Evolutionary conservation across 768 basidiomycete genomes (phyloP).

Genomic region (Suillus subluteus): DNA sequence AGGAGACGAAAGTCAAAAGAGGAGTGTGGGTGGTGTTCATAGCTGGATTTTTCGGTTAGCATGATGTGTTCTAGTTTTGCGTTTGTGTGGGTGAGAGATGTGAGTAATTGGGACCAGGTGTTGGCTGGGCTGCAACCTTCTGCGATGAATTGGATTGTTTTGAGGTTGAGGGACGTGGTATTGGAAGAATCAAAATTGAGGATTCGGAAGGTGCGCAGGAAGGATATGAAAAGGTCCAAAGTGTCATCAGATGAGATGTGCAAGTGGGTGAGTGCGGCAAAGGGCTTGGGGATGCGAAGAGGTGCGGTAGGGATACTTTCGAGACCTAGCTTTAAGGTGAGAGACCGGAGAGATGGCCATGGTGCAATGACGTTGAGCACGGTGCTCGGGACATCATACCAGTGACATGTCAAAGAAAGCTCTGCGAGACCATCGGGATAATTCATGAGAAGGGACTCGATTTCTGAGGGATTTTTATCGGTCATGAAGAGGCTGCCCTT

Average conservation of each 20-base stretch:
- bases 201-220: not conserved
- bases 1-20: too few relatives aligned
- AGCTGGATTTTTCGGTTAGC: too few relatives aligned
- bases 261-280: not conserved
- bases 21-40: too few relatives aligned
- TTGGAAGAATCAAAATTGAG: not conserved
- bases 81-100: too few relatives aligned
- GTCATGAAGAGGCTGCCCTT: not conserved
- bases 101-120: too few relatives aligned
- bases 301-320: not conserved
- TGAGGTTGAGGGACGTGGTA: not conserved
- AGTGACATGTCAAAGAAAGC: not conserved
- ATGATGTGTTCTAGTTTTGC: too few relatives aligned
- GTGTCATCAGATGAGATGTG: not conserved
- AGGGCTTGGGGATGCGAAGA: not conserved
- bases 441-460: not conserved
- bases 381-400: not conserved
- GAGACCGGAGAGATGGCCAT: not conserved
- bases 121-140: too few relatives aligned
- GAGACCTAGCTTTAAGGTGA: not conserved
- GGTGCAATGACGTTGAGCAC: not conserved
- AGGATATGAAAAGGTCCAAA: not conserved
- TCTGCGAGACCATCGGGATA: not conserved
- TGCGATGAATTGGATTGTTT: too few relatives aligned
- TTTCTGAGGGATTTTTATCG: not conserved